Percentiles rank a stretch among this genome's conserved stretches.
phyloP scores from a whole-genome alignment of 2,329 filamentous ascomycete genomes.

The Hypoxylon sp. region DNA sequence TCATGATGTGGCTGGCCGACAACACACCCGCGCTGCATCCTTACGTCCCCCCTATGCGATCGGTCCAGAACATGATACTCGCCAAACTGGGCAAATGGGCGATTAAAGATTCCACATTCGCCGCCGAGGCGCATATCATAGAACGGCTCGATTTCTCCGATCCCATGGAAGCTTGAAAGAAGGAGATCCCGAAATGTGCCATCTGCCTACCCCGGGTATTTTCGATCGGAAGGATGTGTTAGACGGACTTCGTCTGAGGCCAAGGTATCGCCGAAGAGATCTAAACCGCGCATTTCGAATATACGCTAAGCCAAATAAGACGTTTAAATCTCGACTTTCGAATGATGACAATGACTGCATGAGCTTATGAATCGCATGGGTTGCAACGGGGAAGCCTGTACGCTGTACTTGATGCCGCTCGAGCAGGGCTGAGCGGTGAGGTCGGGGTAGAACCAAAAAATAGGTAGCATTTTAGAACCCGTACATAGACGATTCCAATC shows the following conservation, averaged over 20 bases:
- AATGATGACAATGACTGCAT: constrained; percentile 1
- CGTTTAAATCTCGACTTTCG: constrained; percentile 5
- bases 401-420: constrained; percentile 11
- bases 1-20: constrained; percentile 52
- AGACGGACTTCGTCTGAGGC: neutral
- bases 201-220: neutral
- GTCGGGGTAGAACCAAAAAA: constrained; percentile 21
- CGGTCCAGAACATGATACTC: constrained; percentile 47
- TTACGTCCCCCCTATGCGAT: constrained; percentile 47
- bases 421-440: constrained; percentile 20
- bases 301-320: constrained; percentile 6
- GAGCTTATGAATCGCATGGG: neutral
- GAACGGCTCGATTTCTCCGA: constrained; percentile 44
- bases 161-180: constrained; percentile 33
- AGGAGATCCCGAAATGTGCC: neutral
- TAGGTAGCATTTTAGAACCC: constrained; percentile 23
- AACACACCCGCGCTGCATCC: constrained; percentile 47
- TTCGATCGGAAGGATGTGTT: neutral
- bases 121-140: constrained; percentile 46
- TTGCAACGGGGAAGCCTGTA: constrained; percentile 11
- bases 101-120: constrained; percentile 50
- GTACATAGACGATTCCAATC: constrained; percentile 28
- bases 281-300: neutral
- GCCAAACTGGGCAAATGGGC: constrained; percentile 51
- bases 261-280: neutral